These are phyloP conservation scores for Blastocystis sp. DNA, from an alignment of 352 stramenopile genomes.

Conservation along the genomic window DNA sequence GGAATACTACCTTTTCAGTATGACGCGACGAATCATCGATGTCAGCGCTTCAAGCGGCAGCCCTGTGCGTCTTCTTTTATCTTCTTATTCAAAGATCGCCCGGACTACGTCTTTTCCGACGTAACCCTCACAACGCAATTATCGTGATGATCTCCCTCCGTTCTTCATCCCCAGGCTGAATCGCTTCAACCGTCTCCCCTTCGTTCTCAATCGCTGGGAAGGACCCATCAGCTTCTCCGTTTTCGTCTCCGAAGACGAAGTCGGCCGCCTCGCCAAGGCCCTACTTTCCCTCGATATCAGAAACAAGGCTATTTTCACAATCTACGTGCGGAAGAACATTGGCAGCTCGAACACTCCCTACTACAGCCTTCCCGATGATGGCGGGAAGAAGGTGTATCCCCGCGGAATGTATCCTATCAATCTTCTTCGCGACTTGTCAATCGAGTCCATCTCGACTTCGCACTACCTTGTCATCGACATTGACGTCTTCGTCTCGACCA, in stretches of 20 bases:
- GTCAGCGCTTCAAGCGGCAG: not conserved
- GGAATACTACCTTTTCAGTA: not conserved
- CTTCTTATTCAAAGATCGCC: not conserved
- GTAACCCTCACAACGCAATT: not conserved
- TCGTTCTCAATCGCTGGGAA: not conserved
- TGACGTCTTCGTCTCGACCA: conserved; percentile 2
- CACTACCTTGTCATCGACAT: conserved; percentile 8
- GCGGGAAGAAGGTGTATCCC: not conserved
- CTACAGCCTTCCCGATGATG: not conserved
- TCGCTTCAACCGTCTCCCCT: not conserved
- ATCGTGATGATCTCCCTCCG: not conserved
- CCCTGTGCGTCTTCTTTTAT: not conserved
- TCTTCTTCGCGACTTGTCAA: conserved; percentile 15
- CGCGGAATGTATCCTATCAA: not conserved
- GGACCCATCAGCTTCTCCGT: not conserved
- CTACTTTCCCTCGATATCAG: not conserved
- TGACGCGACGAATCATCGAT: not conserved
- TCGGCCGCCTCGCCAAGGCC: not conserved
- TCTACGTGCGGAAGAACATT: not conserved
- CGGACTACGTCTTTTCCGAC: not conserved
- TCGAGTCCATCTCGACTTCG: not conserved
- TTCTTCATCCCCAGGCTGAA: not conserved
- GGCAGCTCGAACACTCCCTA: not conserved
- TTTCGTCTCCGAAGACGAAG: not conserved
- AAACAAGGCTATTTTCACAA: not conserved